Evolutionary conservation across 1,139 yeast species (phyloP).

Genomic region (Suhomyces kunorum): DNA sequence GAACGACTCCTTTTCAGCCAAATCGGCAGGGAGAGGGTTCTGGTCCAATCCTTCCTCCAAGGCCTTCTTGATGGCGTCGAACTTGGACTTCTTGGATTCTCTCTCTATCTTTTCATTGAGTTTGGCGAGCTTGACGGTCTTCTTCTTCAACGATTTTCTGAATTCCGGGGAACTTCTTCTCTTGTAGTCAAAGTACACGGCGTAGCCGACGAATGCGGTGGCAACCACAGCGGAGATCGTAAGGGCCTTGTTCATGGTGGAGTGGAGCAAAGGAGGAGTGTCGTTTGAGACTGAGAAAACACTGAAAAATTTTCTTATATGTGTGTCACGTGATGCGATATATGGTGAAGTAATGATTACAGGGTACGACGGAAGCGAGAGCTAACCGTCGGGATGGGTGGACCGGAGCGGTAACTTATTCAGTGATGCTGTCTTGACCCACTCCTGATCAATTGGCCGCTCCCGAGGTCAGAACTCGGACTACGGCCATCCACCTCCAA

Average conservation of each 20-base stretch:
- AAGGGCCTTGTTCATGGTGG: constrained; percentile 41
- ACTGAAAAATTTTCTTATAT: constrained; percentile 9
- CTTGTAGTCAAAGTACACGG: constrained; percentile 85
- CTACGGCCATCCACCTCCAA: too few relatives aligned
- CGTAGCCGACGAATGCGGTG: constrained; percentile 68
- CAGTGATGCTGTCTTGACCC: too few relatives aligned
- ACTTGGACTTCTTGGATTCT: constrained; percentile 59
- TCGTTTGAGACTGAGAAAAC: neutral
- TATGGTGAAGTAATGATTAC: neutral
- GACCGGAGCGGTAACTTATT: neutral
- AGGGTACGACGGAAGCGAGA: too few relatives aligned
- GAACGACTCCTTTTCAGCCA: constrained; percentile 68
- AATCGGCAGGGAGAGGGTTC: constrained; percentile 76
- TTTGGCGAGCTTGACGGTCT: constrained; percentile 59
- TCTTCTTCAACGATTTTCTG: constrained; percentile 71
- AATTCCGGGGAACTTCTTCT: constrained; percentile 83
- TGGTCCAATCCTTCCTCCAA: constrained; percentile 62
- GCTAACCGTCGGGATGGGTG: neutral
- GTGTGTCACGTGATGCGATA: constrained; percentile 3
- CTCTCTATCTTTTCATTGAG: constrained; percentile 57
- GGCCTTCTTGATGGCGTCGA: constrained; percentile 60
- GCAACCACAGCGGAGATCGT: constrained; percentile 52
- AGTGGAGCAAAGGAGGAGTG: constrained; percentile 1
- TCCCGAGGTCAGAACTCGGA: too few relatives aligned
- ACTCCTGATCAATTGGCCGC: too few relatives aligned